Evolutionary conservation across 163 green algal genomes (phyloP), one percentile per base, ranked within the genome.

Genomic region (Volvox carteri): DNA sequence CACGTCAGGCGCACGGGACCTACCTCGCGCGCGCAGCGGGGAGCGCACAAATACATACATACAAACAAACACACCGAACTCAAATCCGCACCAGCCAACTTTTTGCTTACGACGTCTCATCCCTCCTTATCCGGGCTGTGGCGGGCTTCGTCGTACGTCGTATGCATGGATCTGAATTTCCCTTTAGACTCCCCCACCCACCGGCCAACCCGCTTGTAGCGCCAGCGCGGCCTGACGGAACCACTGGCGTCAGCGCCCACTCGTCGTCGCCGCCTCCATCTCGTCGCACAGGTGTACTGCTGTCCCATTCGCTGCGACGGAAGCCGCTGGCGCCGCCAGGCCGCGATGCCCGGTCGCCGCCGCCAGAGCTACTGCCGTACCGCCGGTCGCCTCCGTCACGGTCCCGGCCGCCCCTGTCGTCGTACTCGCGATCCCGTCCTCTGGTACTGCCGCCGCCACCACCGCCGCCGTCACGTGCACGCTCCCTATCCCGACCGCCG

Each of bases 231-330:
- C 86, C 84, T 21, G 86, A 90, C 16, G 90, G n/a, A 21, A 86
- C 62, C 19, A 91, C 86, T 18, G 96, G 96, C 2, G 96, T 98
- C 76, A 92, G 91, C 16, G 97, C 93, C 96, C 96, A 97, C 68
- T 97, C 94, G 50, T 94, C 93, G 42, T 96, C 95, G 30, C 81
- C 81, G 44, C 81, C 81, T 28, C 44, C 33, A n/a, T n/a, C n/a
- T 8, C 81, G 81, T 44, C 81, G 65, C 33, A 87, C 33, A 2
- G 81, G 81, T 19, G 88, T 84, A 12, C 75, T 77, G 60, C 62
- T 44, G 2, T 93, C 88, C 88, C 90, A 92, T 14, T 81, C 86
- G 76, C 91, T 42, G 81, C 81, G 65, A 5, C 81, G 65, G 30
- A 44, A 25, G 18, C 46, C 65, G 56, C 54, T 86, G 75, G 33